A percentile compares a stretch with the other conserved stretches of the same genome.
Conservation (phyloP, 257 asterid species). For the Scutellaria barbata region DNA sequence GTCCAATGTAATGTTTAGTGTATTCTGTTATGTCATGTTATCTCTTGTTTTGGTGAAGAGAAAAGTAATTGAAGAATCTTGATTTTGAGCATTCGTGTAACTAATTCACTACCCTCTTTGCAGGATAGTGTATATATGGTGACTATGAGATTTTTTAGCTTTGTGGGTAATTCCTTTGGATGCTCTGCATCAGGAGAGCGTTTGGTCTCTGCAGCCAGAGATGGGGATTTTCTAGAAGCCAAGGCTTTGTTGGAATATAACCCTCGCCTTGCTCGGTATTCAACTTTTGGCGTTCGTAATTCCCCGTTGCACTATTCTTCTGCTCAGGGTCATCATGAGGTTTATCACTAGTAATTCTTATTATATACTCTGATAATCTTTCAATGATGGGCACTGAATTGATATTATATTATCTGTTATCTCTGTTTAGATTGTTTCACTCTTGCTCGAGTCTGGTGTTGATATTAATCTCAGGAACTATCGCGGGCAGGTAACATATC, state of each 20-base stretch:
- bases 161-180: slow-evolving; percentile 89
- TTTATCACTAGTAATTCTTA: slow-evolving; percentile 24
- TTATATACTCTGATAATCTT: background rate
- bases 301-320: slow-evolving; percentile 93
- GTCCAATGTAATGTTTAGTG: slow-evolving; percentile 1
- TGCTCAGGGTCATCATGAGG: slow-evolving; percentile 97
- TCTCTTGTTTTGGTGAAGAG: background rate
- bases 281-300: slow-evolving; percentile 87
- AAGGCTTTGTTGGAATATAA: slow-evolving; percentile 87
- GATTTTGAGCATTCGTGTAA: slow-evolving; percentile 17
- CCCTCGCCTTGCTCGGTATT: slow-evolving; percentile 83
- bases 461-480: slow-evolving; percentile 87
- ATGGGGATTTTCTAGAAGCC: slow-evolving; percentile 93
- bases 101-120: background rate
- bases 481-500: slow-evolving; percentile 70
- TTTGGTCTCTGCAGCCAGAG: slow-evolving; percentile 90
- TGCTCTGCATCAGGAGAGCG: slow-evolving; percentile 96
- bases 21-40: too few species aligned
- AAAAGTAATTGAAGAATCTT: slow-evolving; percentile 20
- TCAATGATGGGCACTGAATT: slow-evolving; percentile 10
- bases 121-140: slow-evolving; percentile 35
- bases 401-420: slow-evolving; percentile 25
- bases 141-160: slow-evolving; percentile 71
- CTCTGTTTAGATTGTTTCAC: slow-evolving; percentile 69
- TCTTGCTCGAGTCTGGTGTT: slow-evolving; percentile 80